Percentiles rank a stretch among this genome's conserved stretches.
Conservation (phyloP, 108 stramenopile species). For the Chaetoceros tenuissimus region DNA sequence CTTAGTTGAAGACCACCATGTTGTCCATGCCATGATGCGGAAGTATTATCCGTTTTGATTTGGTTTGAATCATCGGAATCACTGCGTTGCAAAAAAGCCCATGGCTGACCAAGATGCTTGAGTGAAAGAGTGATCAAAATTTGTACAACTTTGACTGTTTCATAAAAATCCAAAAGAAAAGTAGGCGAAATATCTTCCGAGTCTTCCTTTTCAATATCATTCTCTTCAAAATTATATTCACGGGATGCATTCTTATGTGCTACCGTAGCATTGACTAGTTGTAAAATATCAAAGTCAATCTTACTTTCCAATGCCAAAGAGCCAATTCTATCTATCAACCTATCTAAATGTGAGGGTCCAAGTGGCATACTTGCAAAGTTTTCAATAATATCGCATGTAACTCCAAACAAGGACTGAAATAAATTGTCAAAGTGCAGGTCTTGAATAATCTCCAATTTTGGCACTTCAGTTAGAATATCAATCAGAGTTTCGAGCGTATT, state of each 20-base stretch:
- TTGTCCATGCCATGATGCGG: neutral
- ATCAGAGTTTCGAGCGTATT: neutral
- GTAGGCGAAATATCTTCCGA: too few relatives aligned
- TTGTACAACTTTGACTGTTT: neutral
- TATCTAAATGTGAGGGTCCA: neutral
- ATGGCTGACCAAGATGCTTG: neutral
- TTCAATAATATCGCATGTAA: neutral
- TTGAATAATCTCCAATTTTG: neutral
- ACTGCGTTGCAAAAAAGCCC: neutral
- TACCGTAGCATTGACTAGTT: neutral
- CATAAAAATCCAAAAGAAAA: neutral
- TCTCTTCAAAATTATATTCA: too few relatives aligned
- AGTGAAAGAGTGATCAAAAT: neutral
- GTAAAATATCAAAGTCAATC: neutral
- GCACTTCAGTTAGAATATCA: neutral
- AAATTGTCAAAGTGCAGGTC: neutral
- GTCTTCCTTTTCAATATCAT: too few relatives aligned
- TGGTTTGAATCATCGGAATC: neutral
- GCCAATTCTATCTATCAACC: neutral
- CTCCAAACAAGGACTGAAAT: neutral
- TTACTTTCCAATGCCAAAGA: neutral
- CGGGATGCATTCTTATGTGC: too few relatives aligned
- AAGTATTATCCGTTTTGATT: neutral
- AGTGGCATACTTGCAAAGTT: neutral
- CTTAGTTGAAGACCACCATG: neutral